Percentiles rank a stretch among this genome's conserved stretches.
Evolutionary conservation across 148 eudicot species (phyloP).

Genomic region (Rhododendron henanense): DNA sequence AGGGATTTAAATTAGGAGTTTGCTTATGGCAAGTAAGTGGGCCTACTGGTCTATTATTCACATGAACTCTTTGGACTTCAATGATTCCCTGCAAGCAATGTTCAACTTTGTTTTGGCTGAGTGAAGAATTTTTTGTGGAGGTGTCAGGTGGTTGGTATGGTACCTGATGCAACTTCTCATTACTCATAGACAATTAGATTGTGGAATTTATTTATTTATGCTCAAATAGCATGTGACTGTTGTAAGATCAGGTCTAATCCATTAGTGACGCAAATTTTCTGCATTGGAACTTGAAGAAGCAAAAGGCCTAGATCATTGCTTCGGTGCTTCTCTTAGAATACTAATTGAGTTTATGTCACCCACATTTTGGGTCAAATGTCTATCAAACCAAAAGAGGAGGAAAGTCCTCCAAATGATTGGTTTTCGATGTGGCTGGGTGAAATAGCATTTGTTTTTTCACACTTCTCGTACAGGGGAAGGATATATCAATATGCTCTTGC

Average conservation of each 20-base stretch:
- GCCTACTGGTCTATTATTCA: not conserved
- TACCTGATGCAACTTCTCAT: constrained; percentile 1
- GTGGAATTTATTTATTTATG: not conserved
- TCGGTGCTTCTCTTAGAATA: not conserved
- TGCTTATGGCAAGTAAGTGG: not conserved
- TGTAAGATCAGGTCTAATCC: not conserved
- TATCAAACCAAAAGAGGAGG: not conserved
- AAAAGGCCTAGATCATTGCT: not conserved
- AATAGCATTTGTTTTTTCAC: not conserved
- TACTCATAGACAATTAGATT: not conserved
- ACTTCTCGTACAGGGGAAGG: not conserved
- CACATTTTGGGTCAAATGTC: not conserved
- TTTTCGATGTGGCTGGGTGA: not conserved
- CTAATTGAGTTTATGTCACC: not conserved
- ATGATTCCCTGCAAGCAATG: not conserved
- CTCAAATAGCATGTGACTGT: not conserved
- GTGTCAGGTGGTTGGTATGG: not conserved
- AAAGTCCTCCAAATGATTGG: not conserved
- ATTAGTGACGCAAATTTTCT: not conserved
- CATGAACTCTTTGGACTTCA: not conserved
- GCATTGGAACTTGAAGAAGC: not conserved
- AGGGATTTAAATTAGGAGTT: not conserved
- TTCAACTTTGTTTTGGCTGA: not conserved
- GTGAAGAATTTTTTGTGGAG: not conserved
- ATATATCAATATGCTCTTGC: not conserved